These are phyloP conservation scores for Coemansia sp. DNA, from an alignment of 192 early-diverging fungal species.

Conservation along the genomic window DNA sequence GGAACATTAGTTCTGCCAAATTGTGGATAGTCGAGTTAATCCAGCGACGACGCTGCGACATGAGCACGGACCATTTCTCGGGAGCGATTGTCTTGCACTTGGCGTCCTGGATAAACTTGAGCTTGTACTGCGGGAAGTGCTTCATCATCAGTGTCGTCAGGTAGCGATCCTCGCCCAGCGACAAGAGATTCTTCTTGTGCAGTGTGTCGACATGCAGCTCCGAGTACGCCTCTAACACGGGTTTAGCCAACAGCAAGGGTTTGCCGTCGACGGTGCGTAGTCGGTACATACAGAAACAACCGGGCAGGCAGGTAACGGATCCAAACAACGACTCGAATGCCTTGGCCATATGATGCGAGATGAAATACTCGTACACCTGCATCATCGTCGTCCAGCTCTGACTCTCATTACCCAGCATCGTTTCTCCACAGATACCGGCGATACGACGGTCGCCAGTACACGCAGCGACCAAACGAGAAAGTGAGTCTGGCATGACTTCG, in stretches of 20 bases:
- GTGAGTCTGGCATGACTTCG: constrained; percentile 81
- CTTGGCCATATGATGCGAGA: constrained; percentile 93
- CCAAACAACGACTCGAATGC: constrained; percentile 84
- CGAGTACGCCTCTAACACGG: constrained; percentile 85
- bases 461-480: constrained; percentile 86
- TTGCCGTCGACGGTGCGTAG: constrained; percentile 62
- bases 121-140: constrained; percentile 94
- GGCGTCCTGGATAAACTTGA: constrained; percentile 91
- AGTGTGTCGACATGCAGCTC: constrained; percentile 93
- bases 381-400: constrained; percentile 97
- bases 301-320: constrained; percentile 83
- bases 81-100: constrained; percentile 90
- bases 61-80: constrained; percentile 83
- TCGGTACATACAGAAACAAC: constrained; percentile 90
- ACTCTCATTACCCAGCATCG: constrained; percentile 87
- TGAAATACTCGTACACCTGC: constrained; percentile 95
- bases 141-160: constrained; percentile 97
- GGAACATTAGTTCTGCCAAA: constrained; percentile 83
- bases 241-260: constrained; percentile 81
- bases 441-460: constrained; percentile 78
- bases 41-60: constrained; percentile 98
- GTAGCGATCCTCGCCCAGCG: constrained; percentile 97
- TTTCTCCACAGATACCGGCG: constrained; percentile 94
- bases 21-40: constrained; percentile 99
- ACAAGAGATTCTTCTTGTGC: constrained; percentile 97